These are phyloP conservation scores for Eimeria maxima DNA, from an alignment of 169 alveolate species.

Conservation along the genomic window DNA sequence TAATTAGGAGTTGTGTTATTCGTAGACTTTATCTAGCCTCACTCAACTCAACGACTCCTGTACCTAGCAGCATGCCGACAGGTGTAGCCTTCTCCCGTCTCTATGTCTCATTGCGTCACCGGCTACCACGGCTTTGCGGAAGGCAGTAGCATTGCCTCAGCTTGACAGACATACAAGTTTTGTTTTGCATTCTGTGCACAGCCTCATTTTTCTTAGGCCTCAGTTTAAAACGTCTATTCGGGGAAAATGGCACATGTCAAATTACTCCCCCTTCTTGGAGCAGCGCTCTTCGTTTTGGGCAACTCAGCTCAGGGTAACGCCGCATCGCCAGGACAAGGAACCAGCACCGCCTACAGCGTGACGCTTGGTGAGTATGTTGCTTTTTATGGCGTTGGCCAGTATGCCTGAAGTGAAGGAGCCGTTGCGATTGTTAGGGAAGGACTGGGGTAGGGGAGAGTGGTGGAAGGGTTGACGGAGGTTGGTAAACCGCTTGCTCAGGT, in stretches of 20 bases:
- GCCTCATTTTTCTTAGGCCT: background rate
- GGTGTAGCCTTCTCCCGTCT: background rate
- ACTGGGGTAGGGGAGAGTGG: background rate
- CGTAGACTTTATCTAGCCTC: background rate
- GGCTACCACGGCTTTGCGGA: background rate
- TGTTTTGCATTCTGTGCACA: background rate
- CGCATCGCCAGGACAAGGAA: background rate
- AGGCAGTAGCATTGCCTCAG: background rate
- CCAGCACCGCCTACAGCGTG: background rate
- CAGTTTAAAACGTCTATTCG: background rate
- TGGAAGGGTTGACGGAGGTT: background rate
- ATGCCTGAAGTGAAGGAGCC: background rate
- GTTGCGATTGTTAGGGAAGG: background rate
- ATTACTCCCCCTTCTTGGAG: background rate
- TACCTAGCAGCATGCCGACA: background rate
- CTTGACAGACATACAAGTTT: background rate
- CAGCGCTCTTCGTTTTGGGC: conserved; percentile 4
- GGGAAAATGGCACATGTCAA: background rate
- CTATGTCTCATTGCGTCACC: background rate
- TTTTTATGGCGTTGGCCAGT: background rate
- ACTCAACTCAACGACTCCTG: background rate
- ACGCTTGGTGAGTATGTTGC: background rate
- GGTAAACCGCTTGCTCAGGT: background rate
- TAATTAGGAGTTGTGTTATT: background rate
- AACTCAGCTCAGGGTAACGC: background rate